Evolutionary conservation across 805 yeast species (phyloP).

Genomic region (Candida nanaspora): DNA sequence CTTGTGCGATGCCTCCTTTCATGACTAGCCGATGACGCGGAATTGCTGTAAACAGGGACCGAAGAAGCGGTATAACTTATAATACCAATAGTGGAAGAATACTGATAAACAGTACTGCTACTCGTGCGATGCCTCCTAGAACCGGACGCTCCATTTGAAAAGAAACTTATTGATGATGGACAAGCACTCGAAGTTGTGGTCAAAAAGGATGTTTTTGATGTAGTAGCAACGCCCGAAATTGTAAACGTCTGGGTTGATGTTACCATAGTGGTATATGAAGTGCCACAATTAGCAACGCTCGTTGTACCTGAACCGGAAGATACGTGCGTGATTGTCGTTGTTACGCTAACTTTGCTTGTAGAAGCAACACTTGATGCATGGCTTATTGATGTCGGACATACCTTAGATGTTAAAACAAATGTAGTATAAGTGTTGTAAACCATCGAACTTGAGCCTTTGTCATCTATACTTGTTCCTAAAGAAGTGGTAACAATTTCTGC

Average conservation of each 20-base stretch:
- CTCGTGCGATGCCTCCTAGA: conserved; percentile 1
- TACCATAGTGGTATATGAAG: not conserved
- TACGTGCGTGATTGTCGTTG: not conserved
- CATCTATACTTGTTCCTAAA: too few species aligned
- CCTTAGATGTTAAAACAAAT: too few species aligned
- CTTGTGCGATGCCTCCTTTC: not conserved
- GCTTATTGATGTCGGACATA: too few species aligned
- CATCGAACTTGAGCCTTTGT: too few species aligned
- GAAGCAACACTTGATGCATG: too few species aligned
- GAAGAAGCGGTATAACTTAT: not conserved
- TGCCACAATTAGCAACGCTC: not conserved
- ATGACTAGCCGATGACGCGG: not conserved
- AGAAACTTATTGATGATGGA: not conserved
- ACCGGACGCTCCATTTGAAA: not conserved
- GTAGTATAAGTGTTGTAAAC: too few species aligned
- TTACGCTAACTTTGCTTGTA: too few species aligned
- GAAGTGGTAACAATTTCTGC: too few species aligned
- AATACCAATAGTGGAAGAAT: not conserved
- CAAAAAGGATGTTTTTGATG: not conserved
- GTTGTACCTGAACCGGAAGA: not conserved
- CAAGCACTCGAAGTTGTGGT: not conserved
- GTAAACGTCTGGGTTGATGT: too few species aligned
- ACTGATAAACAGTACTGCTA: not conserved
- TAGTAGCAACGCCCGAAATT: too few species aligned
- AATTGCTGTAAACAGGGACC: not conserved